These are phyloP conservation scores for Talaromyces sp. DNA, from an alignment of 2,329 filamentous ascomycete genomes.

Conservation along the genomic window DNA sequence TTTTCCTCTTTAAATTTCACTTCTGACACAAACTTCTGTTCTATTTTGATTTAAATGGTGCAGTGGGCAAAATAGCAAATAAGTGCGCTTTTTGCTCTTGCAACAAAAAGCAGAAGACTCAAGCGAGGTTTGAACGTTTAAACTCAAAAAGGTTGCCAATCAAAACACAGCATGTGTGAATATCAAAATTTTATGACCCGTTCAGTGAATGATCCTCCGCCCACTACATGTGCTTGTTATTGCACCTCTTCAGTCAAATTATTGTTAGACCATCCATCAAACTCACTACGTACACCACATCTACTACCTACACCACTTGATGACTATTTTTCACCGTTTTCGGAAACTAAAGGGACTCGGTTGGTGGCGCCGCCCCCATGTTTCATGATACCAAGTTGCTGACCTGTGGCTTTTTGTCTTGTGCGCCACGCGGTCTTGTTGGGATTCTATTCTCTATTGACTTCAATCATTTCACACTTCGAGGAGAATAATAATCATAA, in stretches of 20 bases:
- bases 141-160: no score
- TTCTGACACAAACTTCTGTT: no score
- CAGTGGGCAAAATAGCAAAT: not conserved
- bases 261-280: not conserved
- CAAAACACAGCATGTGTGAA: no score
- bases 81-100: not conserved
- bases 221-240: no score
- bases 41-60: no score
- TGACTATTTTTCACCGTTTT: not conserved
- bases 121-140: no score
- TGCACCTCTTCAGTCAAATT: not conserved
- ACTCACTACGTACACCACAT: no score
- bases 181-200: no score
- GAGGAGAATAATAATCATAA: not conserved
- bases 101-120: no score
- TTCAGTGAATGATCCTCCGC: no score
- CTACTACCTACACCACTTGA: not conserved
- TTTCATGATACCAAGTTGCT: not conserved
- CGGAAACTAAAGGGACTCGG: not conserved
- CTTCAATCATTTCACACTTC: not conserved
- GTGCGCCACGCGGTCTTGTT: not conserved
- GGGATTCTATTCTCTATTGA: not conserved
- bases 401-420: not conserved
- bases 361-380: not conserved
- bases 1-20: not conserved